phyloP scores from a whole-genome alignment of 2,329 filamentous ascomycete species.

The Zymoseptoria pseudotritici region DNA sequence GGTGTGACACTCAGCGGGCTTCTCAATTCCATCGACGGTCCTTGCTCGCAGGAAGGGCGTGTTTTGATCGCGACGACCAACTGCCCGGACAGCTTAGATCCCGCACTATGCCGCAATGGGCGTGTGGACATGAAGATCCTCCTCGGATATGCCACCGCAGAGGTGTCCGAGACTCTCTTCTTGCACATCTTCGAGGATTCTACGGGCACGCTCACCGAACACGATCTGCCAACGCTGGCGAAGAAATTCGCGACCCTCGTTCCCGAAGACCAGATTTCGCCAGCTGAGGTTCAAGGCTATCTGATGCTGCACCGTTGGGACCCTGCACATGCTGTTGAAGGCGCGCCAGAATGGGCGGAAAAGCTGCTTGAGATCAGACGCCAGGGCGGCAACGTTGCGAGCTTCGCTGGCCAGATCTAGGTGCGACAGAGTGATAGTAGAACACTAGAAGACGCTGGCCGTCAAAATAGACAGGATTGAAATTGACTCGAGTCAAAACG shows the following conservation, averaged over 20 bases:
- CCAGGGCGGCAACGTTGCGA: constrained; percentile 13
- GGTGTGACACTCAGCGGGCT: constrained; percentile 65
- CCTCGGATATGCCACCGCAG: constrained; percentile 43
- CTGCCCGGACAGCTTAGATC: constrained; percentile 61
- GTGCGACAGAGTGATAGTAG: too few species aligned
- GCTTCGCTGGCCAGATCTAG: not conserved
- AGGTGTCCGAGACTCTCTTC: constrained; percentile 35
- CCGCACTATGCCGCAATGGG: constrained; percentile 64
- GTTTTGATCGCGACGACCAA: constrained; percentile 78
- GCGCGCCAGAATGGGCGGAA: constrained; percentile 35
- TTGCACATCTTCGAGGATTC: constrained; percentile 23
- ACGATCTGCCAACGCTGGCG: constrained; percentile 32
- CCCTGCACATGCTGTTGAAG: constrained; percentile 36
- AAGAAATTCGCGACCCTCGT: constrained; percentile 37
- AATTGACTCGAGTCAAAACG: too few species aligned
- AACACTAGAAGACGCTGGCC: too few species aligned
- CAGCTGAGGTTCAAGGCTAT: constrained; percentile 45
- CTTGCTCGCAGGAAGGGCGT: constrained; percentile 66
- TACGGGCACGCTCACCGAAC: not conserved
- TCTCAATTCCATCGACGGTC: constrained; percentile 74
- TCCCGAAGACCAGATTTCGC: constrained; percentile 39
- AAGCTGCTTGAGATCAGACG: constrained; percentile 21
- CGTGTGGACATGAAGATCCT: constrained; percentile 59
- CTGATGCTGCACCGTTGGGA: constrained; percentile 42
- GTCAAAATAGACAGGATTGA: too few species aligned